A percentile compares a stretch with the other conserved stretches of the same genome.
Evolutionary conservation across 1,139 yeast species (phyloP).

Genomic region (Tardiomyces digboiensis): DNA sequence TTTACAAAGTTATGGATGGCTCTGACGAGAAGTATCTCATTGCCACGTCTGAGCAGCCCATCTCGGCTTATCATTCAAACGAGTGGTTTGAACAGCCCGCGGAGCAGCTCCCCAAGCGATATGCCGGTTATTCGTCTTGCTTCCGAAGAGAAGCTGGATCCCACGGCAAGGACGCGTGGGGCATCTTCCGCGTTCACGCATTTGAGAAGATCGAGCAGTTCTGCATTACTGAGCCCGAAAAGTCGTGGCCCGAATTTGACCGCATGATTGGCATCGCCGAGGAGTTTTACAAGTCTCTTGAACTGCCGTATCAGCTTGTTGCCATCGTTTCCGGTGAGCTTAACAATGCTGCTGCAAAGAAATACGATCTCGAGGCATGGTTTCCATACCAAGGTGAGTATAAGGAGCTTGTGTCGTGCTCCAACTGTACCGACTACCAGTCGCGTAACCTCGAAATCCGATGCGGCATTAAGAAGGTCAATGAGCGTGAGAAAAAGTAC

Average conservation of each 20-base stretch:
- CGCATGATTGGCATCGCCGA: constrained; percentile 88
- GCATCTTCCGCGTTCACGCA: constrained; percentile 97
- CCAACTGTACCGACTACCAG: constrained; percentile 99
- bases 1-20: constrained; percentile 95
- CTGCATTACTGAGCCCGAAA: constrained; percentile 92
- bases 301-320: constrained; percentile 93
- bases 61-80: constrained; percentile 93
- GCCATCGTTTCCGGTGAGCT: constrained; percentile 98
- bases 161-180: constrained; percentile 99
- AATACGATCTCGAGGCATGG: constrained; percentile 99
- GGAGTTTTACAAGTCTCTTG: constrained; percentile 87
- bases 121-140: constrained; percentile 97
- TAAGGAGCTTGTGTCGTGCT: constrained; percentile 96
- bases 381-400: constrained; percentile 99
- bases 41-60: constrained; percentile 99
- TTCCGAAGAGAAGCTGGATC: constrained; percentile 99
- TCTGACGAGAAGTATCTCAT: constrained; percentile 95
- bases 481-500: constrained; percentile 93
- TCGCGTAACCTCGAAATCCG: constrained; percentile 97
- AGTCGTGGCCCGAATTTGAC: constrained; percentile 96
- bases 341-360: constrained; percentile 98
- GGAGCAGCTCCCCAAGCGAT: constrained; percentile 88
- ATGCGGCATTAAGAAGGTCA: constrained; percentile 95
- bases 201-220: constrained; percentile 98
- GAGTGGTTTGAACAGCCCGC: constrained; percentile 99